These are phyloP conservation scores for Paraconiothyrium brasiliense DNA, from an alignment of 2,329 filamentous ascomycete species.

Conservation along the genomic window DNA sequence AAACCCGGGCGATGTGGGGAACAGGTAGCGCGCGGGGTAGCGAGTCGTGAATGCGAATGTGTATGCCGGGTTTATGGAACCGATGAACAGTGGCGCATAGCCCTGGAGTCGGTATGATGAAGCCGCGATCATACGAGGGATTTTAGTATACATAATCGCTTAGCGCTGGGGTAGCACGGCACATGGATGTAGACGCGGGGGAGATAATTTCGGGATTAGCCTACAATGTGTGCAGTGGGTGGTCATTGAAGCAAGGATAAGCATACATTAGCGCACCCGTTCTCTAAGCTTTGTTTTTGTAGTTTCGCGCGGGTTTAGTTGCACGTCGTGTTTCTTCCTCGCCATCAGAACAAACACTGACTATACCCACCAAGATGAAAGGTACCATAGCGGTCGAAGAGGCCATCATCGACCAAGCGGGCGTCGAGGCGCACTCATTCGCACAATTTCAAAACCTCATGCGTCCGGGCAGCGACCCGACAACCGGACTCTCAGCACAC, in stretches of 20 bases:
- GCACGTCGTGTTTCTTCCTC: background rate
- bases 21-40: slow-evolving; percentile 27
- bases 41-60: slow-evolving; percentile 19
- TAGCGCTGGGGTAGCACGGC: background rate
- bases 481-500: slow-evolving; percentile 34
- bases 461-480: slow-evolving; percentile 32
- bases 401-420: slow-evolving; percentile 40
- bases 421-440: slow-evolving; percentile 36
- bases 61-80: slow-evolving; percentile 23
- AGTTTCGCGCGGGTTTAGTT: too few relatives aligned
- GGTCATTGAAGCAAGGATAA: background rate
- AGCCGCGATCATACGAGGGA: slow-evolving; percentile 2
- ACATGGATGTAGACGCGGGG: background rate
- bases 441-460: slow-evolving; percentile 39
- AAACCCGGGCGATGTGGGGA: slow-evolving; percentile 30
- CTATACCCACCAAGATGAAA: slow-evolving; percentile 25
- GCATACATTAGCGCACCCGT: background rate
- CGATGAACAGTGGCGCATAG: slow-evolving; percentile 10
- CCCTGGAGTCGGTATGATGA: slow-evolving; percentile 24
- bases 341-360: background rate
- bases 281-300: background rate
- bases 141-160: background rate
- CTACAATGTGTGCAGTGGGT: background rate
- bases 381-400: slow-evolving; percentile 42
- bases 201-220: background rate